A percentile compares a stretch with the other conserved stretches of the same genome.
Conservation (phyloP, 164 flowering plant genomes). For the Tetracentron sinense region DNA sequence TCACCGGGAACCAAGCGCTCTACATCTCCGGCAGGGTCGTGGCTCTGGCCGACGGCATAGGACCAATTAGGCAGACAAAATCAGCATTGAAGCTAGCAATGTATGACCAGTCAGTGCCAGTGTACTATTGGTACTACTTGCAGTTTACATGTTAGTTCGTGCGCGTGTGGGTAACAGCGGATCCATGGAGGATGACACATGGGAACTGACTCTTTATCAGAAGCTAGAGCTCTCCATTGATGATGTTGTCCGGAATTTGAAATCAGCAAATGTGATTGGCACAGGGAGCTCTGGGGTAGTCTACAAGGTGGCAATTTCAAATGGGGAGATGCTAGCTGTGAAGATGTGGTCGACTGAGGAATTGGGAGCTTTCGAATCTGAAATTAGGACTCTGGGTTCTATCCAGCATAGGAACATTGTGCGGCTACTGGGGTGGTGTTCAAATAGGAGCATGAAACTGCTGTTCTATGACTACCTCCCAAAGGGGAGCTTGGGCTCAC, state of each 20-base stretch:
- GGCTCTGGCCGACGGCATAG: constrained; percentile 29
- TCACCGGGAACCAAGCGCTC: constrained; percentile 63
- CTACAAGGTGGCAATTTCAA: constrained; percentile 57
- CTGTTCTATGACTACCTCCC: constrained; percentile 84
- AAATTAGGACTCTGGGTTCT: constrained; percentile 74
- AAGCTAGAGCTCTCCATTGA: constrained; percentile 74
- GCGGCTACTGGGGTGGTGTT: constrained; percentile 75
- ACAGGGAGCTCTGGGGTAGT: constrained; percentile 97
- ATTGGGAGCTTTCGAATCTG: constrained; percentile 69
- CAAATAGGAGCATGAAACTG: constrained; percentile 56
- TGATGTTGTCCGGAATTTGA: constrained; percentile 53
- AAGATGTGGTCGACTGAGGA: constrained; percentile 89
- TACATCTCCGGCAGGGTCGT: constrained; percentile 39
- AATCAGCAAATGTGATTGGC: constrained; percentile 79
- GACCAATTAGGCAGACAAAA: constrained; percentile 17
- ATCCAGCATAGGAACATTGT: constrained; percentile 87
- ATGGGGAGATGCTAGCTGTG: constrained; percentile 69
- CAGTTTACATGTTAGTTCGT: constrained; percentile 53
- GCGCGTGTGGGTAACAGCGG: constrained; percentile 25
- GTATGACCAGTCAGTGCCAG: constrained; percentile 61
- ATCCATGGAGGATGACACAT: constrained; percentile 32
- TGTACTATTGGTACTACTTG: constrained; percentile 59
- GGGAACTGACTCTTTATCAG: constrained; percentile 92
- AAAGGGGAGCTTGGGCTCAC: constrained; percentile 81
- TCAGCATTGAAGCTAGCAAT: constrained; percentile 55